These are phyloP conservation scores for Protomyces inundatus DNA, from an alignment of 1,139 yeast genomes.

Conservation along the genomic window DNA sequence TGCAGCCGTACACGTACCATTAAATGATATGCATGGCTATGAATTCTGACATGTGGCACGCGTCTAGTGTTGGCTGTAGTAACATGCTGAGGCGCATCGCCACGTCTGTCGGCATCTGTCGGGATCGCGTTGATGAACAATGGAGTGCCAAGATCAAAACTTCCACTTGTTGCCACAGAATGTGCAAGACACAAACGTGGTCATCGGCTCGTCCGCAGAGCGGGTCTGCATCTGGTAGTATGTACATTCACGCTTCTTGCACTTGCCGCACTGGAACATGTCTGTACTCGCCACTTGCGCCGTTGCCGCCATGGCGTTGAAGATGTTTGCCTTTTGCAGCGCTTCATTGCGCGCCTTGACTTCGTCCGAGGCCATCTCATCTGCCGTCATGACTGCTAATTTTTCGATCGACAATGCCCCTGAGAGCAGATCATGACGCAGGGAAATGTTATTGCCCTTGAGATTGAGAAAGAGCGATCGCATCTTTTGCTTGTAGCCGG, in stretches of 20 bases:
- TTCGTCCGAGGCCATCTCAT: slow-evolving; percentile 88
- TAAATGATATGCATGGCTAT: not conserved
- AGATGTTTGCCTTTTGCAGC: slow-evolving; percentile 79
- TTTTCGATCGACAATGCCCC: slow-evolving; percentile 61
- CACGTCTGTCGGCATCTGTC: too few species aligned
- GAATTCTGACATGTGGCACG: too few species aligned
- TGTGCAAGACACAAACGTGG: slow-evolving; percentile 72
- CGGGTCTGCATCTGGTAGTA: slow-evolving; percentile 97
- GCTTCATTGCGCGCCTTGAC: slow-evolving; percentile 80
- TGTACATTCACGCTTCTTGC: slow-evolving; percentile 93
- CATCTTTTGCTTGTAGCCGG: slow-evolving; percentile 69
- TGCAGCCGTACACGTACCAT: not conserved
- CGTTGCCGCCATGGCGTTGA: slow-evolving; percentile 97
- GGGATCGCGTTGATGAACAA: too few species aligned
- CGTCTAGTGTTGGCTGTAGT: too few species aligned
- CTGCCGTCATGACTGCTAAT: slow-evolving; percentile 76
- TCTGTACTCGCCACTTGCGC: slow-evolving; percentile 95
- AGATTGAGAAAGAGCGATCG: slow-evolving; percentile 78
- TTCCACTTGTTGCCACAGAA: slow-evolving; percentile 95
- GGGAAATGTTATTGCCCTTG: slow-evolving; percentile 82
- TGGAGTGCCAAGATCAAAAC: slow-evolving; percentile 51
- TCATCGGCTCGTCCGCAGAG: slow-evolving; percentile 97
- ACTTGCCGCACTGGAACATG: slow-evolving; percentile 93
- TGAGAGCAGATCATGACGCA: slow-evolving; percentile 61
- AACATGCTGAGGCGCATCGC: too few species aligned